phyloP scores from a whole-genome alignment of 352 stramenopile genomes.

The Globisporangium takayamanum region DNA sequence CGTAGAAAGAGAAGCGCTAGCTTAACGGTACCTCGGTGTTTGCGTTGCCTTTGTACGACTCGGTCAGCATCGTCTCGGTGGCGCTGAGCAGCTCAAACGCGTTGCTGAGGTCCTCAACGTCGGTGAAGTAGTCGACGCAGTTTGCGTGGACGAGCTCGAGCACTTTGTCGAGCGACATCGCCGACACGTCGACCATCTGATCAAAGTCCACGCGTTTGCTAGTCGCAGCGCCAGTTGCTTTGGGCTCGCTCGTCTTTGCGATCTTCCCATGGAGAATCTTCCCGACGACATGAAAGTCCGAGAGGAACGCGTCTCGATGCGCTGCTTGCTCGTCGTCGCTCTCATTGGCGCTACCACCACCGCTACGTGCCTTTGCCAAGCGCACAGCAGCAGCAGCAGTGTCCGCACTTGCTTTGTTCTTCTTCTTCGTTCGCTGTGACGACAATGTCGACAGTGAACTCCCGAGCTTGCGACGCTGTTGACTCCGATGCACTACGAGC shows the following conservation, averaged over 20 bases:
- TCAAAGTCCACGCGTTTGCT: conserved; percentile 27
- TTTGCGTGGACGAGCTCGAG: conserved; percentile 74
- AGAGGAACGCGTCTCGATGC: conserved; percentile 66
- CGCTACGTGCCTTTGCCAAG: neutral
- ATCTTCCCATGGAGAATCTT: conserved; percentile 73
- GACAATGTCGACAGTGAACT: neutral
- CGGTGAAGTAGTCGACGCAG: conserved; percentile 56
- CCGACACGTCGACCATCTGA: conserved; percentile 43
- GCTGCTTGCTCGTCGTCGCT: neutral
- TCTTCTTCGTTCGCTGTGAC: neutral
- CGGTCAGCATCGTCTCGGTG: conserved; percentile 46
- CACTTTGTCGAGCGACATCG: conserved; percentile 48
- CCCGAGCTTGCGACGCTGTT: conserved; percentile 10
- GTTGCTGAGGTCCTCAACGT: conserved; percentile 60
- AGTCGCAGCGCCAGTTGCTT: neutral
- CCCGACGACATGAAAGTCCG: conserved; percentile 74
- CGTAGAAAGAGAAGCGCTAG: neutral
- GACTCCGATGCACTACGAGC: conserved; percentile 12
- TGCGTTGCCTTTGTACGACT: conserved; percentile 41
- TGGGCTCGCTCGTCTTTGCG: conserved; percentile 18
- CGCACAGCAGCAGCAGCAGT: neutral
- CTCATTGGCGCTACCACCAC: neutral
- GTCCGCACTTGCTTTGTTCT: conserved; percentile 6
- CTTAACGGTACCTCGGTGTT: conserved; percentile 40
- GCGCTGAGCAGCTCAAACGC: conserved; percentile 70